A percentile compares a stretch with the other conserved stretches of the same genome.
Evolutionary conservation across 345 rosid genomes (phyloP).

Genomic region (Syzygium grande): DNA sequence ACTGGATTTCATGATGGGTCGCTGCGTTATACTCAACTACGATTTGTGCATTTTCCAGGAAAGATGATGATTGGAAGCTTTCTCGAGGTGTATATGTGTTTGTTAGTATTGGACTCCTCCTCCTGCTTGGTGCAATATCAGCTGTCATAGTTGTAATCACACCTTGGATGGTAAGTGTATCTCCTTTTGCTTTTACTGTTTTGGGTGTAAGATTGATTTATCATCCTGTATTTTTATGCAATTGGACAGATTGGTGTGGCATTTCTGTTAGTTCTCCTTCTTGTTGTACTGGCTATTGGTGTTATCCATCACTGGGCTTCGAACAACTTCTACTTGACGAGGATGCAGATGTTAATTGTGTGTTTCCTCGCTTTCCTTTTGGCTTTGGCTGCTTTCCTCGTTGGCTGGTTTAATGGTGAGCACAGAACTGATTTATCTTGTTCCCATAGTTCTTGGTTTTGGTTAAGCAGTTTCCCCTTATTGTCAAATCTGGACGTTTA

Average conservation of each 20-base stretch:
- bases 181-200: conserved; percentile 1
- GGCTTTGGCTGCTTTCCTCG: conserved; percentile 97
- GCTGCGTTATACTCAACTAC: not conserved
- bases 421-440: not conserved
- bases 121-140: conserved; percentile 88
- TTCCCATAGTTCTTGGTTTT: not conserved
- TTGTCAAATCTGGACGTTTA: not conserved
- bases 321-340: conserved; percentile 94
- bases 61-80: conserved; percentile 93
- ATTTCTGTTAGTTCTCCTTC: conserved; percentile 81
- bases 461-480: not conserved
- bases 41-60: conserved; percentile 40
- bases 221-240: conserved; percentile 9
- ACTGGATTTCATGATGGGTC: not conserved
- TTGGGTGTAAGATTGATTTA: not conserved
- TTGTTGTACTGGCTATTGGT: conserved; percentile 85
- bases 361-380: conserved; percentile 89
- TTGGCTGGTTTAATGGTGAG: conserved; percentile 85
- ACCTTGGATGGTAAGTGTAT: conserved; percentile 86
- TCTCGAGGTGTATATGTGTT: conserved; percentile 85
- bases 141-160: conserved; percentile 66
- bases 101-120: conserved; percentile 81
- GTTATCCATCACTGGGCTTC: conserved; percentile 98
- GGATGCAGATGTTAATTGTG: conserved; percentile 80
- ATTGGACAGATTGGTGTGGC: conserved; percentile 82